A percentile compares a stretch with the other conserved stretches of the same genome.
These are phyloP conservation scores for Gastrolobium bilobum DNA, from an alignment of 306 rosid species.

Conservation along the genomic window DNA sequence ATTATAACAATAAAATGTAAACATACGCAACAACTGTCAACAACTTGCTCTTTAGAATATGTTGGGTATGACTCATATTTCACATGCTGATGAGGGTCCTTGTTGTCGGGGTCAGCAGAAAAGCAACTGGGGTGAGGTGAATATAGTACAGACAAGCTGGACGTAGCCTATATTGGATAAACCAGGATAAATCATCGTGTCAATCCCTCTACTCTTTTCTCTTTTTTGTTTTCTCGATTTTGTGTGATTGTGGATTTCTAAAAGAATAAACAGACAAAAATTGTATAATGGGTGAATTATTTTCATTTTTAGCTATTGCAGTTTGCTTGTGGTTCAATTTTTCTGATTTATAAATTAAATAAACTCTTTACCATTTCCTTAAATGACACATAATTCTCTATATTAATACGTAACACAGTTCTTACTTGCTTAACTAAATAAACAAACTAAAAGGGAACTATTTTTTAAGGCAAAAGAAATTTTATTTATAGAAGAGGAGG, in stretches of 20 bases:
- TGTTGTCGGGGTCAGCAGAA: too few relatives aligned
- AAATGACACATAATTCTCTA: background rate
- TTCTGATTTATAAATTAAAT: constrained; percentile 15
- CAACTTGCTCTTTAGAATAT: background rate
- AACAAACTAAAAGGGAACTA: background rate
- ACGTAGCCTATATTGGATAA: too few relatives aligned
- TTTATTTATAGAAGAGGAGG: background rate
- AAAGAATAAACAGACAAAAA: background rate
- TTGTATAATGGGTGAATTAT: background rate
- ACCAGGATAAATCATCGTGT: too few relatives aligned
- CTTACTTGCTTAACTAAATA: background rate
- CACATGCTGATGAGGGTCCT: too few relatives aligned
- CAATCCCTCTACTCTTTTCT: too few relatives aligned
- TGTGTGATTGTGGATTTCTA: too few relatives aligned
- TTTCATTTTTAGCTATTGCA: background rate
- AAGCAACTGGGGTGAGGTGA: too few relatives aligned
- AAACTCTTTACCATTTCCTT: background rate
- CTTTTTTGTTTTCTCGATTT: too few relatives aligned
- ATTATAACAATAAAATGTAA: background rate
- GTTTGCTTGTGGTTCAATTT: background rate
- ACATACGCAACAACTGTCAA: background rate
- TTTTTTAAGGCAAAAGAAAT: background rate
- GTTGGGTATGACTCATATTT: too few relatives aligned
- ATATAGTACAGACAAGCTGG: too few relatives aligned
- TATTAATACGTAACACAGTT: background rate